phyloP scores from a whole-genome alignment of 2,329 filamentous ascomycete species.

The Colletotrichum tofieldiae region DNA sequence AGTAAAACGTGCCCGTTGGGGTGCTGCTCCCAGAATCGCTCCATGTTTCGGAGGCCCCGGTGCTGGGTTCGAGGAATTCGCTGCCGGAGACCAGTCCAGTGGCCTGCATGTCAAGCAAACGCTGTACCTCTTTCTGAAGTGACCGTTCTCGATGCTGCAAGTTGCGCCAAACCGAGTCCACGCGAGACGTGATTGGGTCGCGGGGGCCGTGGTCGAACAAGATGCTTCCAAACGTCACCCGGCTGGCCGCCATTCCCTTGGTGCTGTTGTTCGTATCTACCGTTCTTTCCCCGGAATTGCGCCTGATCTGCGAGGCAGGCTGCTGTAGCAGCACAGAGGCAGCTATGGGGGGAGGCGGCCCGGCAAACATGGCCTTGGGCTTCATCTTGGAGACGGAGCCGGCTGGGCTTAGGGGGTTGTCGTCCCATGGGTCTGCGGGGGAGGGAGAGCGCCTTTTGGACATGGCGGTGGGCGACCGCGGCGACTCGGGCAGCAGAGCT shows the following conservation, averaged over 20 bases:
- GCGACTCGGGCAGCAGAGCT: conserved; percentile 45
- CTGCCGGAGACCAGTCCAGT: conserved; percentile 59
- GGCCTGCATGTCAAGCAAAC: conserved; percentile 65
- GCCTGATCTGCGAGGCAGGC: conserved; percentile 10
- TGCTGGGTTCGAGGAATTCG: conserved; percentile 29
- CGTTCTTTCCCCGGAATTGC: neutral
- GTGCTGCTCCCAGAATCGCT: conserved; percentile 61
- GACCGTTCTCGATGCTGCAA: conserved; percentile 63
- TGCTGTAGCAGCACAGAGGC: conserved; percentile 56
- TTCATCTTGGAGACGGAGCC: conserved; percentile 53
- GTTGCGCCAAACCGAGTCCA: conserved; percentile 64
- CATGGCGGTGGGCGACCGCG: conserved; percentile 42
- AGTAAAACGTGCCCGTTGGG: conserved; percentile 58
- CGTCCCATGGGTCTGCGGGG: conserved; percentile 34
- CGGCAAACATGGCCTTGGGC: conserved; percentile 59
- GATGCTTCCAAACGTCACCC: conserved; percentile 52
- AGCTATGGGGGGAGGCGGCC: conserved; percentile 68
- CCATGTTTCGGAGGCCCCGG: conserved; percentile 49
- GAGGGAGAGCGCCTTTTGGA: conserved; percentile 31
- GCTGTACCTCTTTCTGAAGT: conserved; percentile 64
- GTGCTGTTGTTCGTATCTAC: neutral
- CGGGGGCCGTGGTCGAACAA: conserved; percentile 56
- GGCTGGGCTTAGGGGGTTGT: conserved; percentile 45
- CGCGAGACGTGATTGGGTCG: conserved; percentile 42
- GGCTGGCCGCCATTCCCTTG: conserved; percentile 24